Conservation (phyloP, 345 rosid species). For the Salix purpurea region DNA sequence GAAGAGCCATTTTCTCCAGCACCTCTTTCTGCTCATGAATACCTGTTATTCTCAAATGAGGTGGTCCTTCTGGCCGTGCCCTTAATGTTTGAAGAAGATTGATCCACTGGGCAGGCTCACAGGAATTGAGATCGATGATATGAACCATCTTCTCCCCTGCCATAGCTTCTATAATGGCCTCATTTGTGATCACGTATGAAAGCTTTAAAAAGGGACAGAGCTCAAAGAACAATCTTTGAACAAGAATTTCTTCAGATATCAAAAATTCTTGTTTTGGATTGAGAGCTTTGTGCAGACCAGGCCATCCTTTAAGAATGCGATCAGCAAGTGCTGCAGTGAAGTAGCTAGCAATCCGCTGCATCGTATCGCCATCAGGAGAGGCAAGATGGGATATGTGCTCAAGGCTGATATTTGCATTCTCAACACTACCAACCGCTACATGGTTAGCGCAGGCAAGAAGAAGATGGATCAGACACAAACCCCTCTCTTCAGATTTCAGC, state of each 20-base stretch:
- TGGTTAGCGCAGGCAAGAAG: constrained; percentile 57
- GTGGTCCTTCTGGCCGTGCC: constrained; percentile 64
- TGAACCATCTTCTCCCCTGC: constrained; percentile 72
- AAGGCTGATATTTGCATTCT: constrained; percentile 55
- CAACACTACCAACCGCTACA: constrained; percentile 56
- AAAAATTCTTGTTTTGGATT: constrained; percentile 50
- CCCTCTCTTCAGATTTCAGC: constrained; percentile 61
- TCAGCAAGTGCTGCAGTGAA: constrained; percentile 69
- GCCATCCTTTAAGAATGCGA: constrained; percentile 63
- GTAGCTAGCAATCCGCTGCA: constrained; percentile 73
- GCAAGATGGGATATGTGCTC: constrained; percentile 66
- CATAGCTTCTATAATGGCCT: constrained; percentile 67
- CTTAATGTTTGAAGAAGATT: constrained; percentile 55
- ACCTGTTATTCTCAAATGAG: constrained; percentile 69
- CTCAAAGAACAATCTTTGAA: constrained; percentile 62
- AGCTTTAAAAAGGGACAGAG: constrained; percentile 66
- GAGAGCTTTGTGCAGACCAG: constrained; percentile 66
- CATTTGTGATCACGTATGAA: constrained; percentile 56
- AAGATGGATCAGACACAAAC: constrained; percentile 54
- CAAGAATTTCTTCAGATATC: constrained; percentile 43
- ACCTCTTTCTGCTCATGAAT: constrained; percentile 62
- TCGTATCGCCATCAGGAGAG: constrained; percentile 63
- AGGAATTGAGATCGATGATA: constrained; percentile 58
- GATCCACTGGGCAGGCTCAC: constrained; percentile 73
- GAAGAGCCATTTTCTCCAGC: constrained; percentile 55